Evolutionary conservation across 768 basidiomycete species (phyloP).

Genomic region (Lanmaoa rubissima): DNA sequence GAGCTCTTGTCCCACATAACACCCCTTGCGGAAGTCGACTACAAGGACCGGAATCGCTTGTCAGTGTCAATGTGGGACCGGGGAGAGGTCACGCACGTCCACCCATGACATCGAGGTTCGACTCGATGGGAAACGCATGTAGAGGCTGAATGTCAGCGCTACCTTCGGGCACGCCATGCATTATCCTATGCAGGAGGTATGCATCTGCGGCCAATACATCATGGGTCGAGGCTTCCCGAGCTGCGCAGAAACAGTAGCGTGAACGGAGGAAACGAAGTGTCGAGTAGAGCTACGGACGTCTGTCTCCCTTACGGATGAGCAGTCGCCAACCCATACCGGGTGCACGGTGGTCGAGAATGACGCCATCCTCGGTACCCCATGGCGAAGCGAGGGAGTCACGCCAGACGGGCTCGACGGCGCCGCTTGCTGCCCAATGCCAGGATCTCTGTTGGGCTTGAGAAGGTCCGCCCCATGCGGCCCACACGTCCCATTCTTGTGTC

Average conservation of each 20-base stretch:
- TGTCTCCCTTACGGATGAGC: slow-evolving; percentile 65
- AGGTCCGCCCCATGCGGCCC: slow-evolving; percentile 72
- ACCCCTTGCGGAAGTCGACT: slow-evolving; percentile 98
- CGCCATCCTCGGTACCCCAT: slow-evolving; percentile 56
- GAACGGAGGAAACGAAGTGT: background rate
- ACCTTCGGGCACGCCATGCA: slow-evolving; percentile 88
- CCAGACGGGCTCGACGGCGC: slow-evolving; percentile 79
- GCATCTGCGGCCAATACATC: slow-evolving; percentile 50
- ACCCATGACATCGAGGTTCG: slow-evolving; percentile 93
- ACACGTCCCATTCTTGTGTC: slow-evolving; percentile 75
- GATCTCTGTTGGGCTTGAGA: slow-evolving; percentile 38
- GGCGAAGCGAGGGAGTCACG: slow-evolving; percentile 44
- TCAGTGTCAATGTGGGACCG: background rate
- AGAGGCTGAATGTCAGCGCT: slow-evolving; percentile 68
- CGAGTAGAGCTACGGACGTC: slow-evolving; percentile 54
- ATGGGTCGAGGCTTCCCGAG: slow-evolving; percentile 54
- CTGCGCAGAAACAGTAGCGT: slow-evolving; percentile 32
- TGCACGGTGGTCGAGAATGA: slow-evolving; percentile 63
- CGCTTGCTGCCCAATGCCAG: slow-evolving; percentile 66
- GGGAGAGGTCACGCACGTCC: slow-evolving; percentile 58
- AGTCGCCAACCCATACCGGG: slow-evolving; percentile 77
- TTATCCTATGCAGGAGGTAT: slow-evolving; percentile 76
- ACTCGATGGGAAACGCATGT: slow-evolving; percentile 89
- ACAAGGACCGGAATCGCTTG: slow-evolving; percentile 11
- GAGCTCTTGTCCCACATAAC: slow-evolving; percentile 96